Base-by-base conservation (phyloP, 73 alveolate species). In the Paramecium sexaurelia region DNA sequence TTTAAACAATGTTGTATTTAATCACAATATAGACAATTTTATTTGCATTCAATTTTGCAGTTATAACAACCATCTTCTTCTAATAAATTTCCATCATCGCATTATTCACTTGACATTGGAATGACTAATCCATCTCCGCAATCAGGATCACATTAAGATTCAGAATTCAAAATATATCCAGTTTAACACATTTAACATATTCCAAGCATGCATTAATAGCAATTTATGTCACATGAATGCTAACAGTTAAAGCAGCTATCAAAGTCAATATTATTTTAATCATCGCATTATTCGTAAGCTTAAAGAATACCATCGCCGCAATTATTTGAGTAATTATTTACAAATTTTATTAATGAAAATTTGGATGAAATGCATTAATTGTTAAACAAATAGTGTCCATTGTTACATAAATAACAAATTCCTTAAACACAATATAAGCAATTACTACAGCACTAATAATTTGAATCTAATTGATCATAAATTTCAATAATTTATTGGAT, bases 21-120 rank as follows among this genome's bases (percentile, higher is more conserved):
- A 13, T 92, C 85, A 84, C 94, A 87, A 2, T 29, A 92, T 3
- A 29, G 11, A 32, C 83, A 66, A 13, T 24, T 6, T 6, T 8
- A 15, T 29, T 66, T 8, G 24, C 83, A 66, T 6, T 66, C 1
- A 66, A 20, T 22, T 20, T 20, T 10, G 33, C 98, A 93, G 8
- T 71, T 15, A 1, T 3, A 51, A 17, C 67, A 51, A 3, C 32
- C 67, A 4, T 51, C 67, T 17, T 1, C 20, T 66, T 66, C 19
- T 5, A 4, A 35, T 6, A 4, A 35, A 35, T 35, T 35, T 2
- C 41, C 32, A 3, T 66, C 94, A 29, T 55, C 84, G 45, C 69
- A 57, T 27, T 36, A 92, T 32, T 51, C 67, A 51, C 29, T 17
- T 17, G 41, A 8, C 20, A 29, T 11, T 29, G 47, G 37, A 32